A percentile compares a stretch with the other conserved stretches of the same genome.
Conservation (phyloP, 129 eudicot genomes). For the Flaveria linearis region DNA sequence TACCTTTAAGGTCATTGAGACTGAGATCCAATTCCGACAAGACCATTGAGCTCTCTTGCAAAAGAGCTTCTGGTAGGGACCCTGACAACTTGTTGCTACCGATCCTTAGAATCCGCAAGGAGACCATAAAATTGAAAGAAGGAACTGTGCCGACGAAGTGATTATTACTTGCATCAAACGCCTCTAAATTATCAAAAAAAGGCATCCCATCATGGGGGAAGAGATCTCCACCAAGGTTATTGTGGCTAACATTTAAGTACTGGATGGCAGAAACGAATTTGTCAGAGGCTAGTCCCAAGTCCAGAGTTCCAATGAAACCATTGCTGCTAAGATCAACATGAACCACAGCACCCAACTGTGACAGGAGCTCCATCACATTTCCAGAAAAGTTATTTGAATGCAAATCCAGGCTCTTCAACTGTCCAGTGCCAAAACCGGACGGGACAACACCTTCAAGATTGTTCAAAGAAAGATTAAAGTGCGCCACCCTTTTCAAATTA, state of each 20-base stretch:
- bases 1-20: slow-evolving; percentile 76
- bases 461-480: slow-evolving; percentile 58
- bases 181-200: slow-evolving; percentile 74
- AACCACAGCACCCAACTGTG: slow-evolving; percentile 50
- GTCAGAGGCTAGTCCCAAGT: slow-evolving; percentile 55
- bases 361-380: slow-evolving; percentile 53
- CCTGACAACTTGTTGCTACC: slow-evolving; percentile 65
- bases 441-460: slow-evolving; percentile 54
- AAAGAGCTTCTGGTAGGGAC: slow-evolving; percentile 75
- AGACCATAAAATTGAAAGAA: slow-evolving; percentile 71
- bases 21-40: slow-evolving; percentile 77
- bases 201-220: slow-evolving; percentile 90
- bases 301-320: slow-evolving; percentile 56
- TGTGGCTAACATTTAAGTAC: slow-evolving; percentile 69
- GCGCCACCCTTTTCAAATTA: slow-evolving; percentile 40
- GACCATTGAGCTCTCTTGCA: slow-evolving; percentile 74
- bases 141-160: slow-evolving; percentile 68
- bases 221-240: slow-evolving; percentile 60
- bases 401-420: slow-evolving; percentile 63
- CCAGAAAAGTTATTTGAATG: slow-evolving; percentile 62
- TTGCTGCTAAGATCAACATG: slow-evolving; percentile 73
- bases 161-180: slow-evolving; percentile 76
- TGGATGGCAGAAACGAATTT: slow-evolving; percentile 57
- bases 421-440: slow-evolving; percentile 40
- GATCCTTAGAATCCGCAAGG: slow-evolving; percentile 67